A percentile compares a stretch with the other conserved stretches of the same genome.
These are phyloP conservation scores for Penicillium italicum DNA, from an alignment of 2,329 filamentous ascomycete genomes.

Conservation along the genomic window DNA sequence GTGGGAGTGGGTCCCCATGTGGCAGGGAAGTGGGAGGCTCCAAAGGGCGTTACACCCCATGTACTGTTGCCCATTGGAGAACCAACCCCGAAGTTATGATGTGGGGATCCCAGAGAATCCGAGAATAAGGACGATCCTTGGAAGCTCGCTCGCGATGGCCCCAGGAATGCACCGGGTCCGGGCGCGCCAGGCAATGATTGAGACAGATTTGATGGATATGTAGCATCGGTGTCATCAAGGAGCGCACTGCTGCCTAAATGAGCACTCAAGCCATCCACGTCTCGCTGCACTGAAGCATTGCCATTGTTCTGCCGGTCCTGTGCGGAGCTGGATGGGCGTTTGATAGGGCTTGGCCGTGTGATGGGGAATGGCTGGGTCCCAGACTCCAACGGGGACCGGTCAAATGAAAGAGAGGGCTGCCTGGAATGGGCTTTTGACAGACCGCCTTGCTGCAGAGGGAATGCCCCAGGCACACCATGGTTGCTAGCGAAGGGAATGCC, in stretches of 20 bases:
- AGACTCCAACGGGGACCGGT: constrained; percentile 58
- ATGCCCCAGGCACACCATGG: constrained; percentile 42
- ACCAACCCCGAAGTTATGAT: constrained; percentile 33
- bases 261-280: constrained; percentile 68
- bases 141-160: constrained; percentile 43
- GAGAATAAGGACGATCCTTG: constrained; percentile 42
- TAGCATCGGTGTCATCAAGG: constrained; percentile 68
- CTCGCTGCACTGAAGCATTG: constrained; percentile 46
- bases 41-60: constrained; percentile 40
- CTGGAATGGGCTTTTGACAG: constrained; percentile 63
- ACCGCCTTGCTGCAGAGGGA: constrained; percentile 36
- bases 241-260: constrained; percentile 89
- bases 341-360: constrained; percentile 78
- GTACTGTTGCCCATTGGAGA: constrained; percentile 30
- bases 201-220: constrained; percentile 52
- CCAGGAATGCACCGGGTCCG: constrained; percentile 49
- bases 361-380: constrained; percentile 66
- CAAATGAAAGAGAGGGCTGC: constrained; percentile 66
- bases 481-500: constrained; percentile 42
- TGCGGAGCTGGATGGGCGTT: constrained; percentile 72
- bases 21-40: constrained; percentile 36
- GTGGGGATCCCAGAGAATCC: constrained; percentile 40
- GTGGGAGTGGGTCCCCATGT: constrained; percentile 41
- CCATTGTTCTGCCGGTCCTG: constrained; percentile 45
- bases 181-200: constrained; percentile 51